Conservation (phyloP, 768 basidiomycete species). For the Chalciporus pseudorubinellus region DNA sequence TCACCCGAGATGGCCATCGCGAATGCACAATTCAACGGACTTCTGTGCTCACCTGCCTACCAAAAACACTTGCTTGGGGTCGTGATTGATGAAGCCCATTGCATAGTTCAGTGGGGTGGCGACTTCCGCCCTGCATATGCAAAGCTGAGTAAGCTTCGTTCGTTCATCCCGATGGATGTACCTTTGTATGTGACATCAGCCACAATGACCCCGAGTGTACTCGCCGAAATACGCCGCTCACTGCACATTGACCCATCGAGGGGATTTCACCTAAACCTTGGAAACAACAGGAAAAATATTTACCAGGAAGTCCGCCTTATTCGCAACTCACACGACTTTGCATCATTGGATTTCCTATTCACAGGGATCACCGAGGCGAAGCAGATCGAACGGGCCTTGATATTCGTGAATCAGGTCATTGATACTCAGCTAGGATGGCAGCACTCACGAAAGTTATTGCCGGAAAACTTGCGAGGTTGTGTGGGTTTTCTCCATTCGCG, state of each 20-base stretch:
- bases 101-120: constrained; percentile 35
- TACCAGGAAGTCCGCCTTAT: constrained; percentile 22
- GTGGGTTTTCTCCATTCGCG: constrained; percentile 29
- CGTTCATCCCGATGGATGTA: constrained; percentile 24
- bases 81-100: constrained; percentile 43
- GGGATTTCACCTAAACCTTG: constrained; percentile 34
- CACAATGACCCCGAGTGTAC: constrained; percentile 28
- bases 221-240: constrained; percentile 23
- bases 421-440: constrained; percentile 16
- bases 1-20: constrained; percentile 42
- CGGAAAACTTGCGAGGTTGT: constrained; percentile 2
- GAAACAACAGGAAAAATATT: constrained; percentile 38
- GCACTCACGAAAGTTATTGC: constrained; percentile 10
- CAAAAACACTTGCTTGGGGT: constrained; percentile 20
- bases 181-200: constrained; percentile 36
- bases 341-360: constrained; percentile 17
- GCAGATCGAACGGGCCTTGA: constrained; percentile 6
- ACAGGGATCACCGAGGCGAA: neutral
- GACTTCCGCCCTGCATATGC: constrained; percentile 34
- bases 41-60: constrained; percentile 19
- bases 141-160: constrained; percentile 27
- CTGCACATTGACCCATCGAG: constrained; percentile 22
- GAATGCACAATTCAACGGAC: constrained; percentile 28
- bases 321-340: constrained; percentile 20
- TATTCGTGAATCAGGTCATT: constrained; percentile 21